Conservation (phyloP, 2,329 filamentous ascomycete genomes). For the Bertia moriformis region DNA sequence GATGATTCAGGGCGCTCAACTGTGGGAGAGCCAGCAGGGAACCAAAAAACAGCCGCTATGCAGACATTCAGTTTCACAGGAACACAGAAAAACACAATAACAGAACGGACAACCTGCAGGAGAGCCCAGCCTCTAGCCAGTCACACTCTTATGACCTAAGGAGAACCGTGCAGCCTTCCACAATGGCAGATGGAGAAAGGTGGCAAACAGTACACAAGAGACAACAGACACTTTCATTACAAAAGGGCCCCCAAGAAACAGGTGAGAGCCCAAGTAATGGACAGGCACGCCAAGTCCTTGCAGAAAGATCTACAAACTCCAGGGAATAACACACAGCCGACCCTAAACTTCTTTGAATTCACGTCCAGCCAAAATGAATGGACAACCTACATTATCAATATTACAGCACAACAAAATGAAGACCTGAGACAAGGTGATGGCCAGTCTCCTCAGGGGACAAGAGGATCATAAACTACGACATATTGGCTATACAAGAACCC, state of each 20-base stretch:
- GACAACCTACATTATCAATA: conserved; percentile 4
- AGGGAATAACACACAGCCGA: neutral
- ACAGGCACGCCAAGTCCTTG: neutral
- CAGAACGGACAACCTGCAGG: neutral
- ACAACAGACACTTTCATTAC: neutral
- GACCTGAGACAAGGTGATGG: conserved; percentile 9
- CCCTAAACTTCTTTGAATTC: neutral
- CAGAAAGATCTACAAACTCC: neutral
- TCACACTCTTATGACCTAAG: neutral
- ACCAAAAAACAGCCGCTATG: neutral
- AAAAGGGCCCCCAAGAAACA: too few species aligned
- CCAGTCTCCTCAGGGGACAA: conserved; percentile 9
- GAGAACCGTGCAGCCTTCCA: neutral
- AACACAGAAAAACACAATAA: neutral
- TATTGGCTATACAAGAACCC: conserved; percentile 9
- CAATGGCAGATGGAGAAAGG: neutral
- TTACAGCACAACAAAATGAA: conserved; percentile 9
- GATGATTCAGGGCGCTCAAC: neutral
- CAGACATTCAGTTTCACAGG: neutral
- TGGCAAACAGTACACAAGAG: neutral
- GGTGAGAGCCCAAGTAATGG: too few species aligned
- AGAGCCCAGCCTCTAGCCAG: neutral
- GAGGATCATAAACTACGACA: conserved; percentile 8
- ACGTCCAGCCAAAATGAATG: neutral
- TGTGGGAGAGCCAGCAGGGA: neutral